Base-by-base conservation (phyloP, 129 eudicot genomes). In the Flaveria bidentis region DNA sequence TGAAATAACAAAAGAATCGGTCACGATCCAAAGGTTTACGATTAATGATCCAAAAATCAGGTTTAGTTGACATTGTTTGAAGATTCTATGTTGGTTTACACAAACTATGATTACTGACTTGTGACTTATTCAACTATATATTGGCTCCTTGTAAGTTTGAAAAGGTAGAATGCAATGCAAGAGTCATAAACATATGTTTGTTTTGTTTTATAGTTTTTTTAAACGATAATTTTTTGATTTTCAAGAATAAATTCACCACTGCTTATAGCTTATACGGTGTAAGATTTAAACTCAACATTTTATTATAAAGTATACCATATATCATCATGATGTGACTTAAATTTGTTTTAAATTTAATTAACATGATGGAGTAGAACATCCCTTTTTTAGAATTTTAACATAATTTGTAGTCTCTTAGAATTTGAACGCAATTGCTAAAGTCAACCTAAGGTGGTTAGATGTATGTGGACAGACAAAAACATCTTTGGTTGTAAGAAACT, bases 31-130 rank as follows among this genome's bases (percentile, higher is more conserved):
- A 36, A 14, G 36, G 28, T 61, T 49, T 50, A 47, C 20, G 50
- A 63, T n/a, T 47, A 30, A 36, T 75, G 80, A 60, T 64, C 80
- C 80, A 50, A 65, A 47, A 23, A 76, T 63, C 25, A 23, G 16
- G 52, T 33, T 49, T 20, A 51, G 78, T 60, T 74, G 28, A 60
- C 46, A 60, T 45, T 44, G 62, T 75, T 62, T 62, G 50, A 49
- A 45, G 71, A 45, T 74, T 25, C 60, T 61, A 55, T 61, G 47
- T 60, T 46, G 33, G 72, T 18, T 18, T 64, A 17, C 72, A 30
- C 46, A 30, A 61, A 44, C 20, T 49, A 3, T 46, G 42, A 30
- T 50, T 30, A 28, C 64, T 12, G 17, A 30, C 16, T 20, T 18
- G 17, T 3, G 33, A 63, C 72, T 64, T 9, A 6, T 62, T 49